Conservation (phyloP, 371 early-diverging fungal genomes). For the Syncephalastrum sp. region DNA sequence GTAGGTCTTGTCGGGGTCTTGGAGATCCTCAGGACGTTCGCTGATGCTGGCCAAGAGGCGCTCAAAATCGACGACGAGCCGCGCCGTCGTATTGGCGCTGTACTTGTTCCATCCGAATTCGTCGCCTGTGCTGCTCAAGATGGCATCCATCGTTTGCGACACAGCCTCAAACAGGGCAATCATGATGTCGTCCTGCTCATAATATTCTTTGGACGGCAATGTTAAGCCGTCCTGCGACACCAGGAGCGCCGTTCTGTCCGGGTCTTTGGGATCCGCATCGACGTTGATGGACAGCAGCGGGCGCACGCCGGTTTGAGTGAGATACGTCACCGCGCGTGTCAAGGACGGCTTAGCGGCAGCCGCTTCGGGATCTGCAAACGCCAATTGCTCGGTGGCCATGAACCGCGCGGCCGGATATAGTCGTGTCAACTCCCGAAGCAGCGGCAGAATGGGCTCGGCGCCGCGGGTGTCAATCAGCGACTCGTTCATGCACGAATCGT, state of each 20-base stretch:
- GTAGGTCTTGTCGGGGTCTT: constrained; percentile 51
- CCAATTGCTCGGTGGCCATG: background rate
- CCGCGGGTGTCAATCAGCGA: constrained; percentile 43
- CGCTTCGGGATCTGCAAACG: background rate
- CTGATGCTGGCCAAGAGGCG: constrained; percentile 7
- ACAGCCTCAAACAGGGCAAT: constrained; percentile 30
- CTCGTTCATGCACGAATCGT: constrained; percentile 60
- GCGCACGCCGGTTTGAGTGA: constrained; percentile 11
- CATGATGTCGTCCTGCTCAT: constrained; percentile 38
- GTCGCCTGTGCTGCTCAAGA: constrained; percentile 1
- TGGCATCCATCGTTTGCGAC: constrained; percentile 21
- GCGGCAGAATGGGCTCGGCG: constrained; percentile 41
- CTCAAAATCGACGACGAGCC: constrained; percentile 23
- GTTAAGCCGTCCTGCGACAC: constrained; percentile 53
- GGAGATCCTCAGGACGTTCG: constrained; percentile 29
- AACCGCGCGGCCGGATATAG: constrained; percentile 12
- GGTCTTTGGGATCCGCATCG: constrained; percentile 48
- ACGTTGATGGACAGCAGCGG: constrained; percentile 34
- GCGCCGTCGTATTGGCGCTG: constrained; percentile 40
- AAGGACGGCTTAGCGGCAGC: constrained; percentile 2
- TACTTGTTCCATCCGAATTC: constrained; percentile 35
- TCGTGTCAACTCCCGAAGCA: constrained; percentile 33
- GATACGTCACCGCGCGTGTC: constrained; percentile 15
- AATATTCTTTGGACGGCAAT: constrained; percentile 60
- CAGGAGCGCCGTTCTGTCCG: constrained; percentile 37